phyloP scores from a whole-genome alignment of 768 basidiomycete genomes.

The Pleurotus ostreatus region DNA sequence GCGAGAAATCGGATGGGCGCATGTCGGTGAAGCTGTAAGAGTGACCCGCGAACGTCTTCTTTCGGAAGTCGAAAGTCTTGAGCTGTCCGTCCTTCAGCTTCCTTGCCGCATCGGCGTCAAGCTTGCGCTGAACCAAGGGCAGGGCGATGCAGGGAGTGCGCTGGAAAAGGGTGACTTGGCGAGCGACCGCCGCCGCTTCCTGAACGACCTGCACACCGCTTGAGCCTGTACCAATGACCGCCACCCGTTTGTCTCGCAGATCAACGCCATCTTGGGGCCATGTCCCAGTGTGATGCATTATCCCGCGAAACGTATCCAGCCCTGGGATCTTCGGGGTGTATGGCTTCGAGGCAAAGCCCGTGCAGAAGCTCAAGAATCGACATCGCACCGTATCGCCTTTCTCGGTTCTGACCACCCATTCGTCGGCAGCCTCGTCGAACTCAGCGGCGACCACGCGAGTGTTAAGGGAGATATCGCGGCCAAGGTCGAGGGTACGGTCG shows the following conservation, averaged over 20 bases:
- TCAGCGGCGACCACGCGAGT: conserved; percentile 18
- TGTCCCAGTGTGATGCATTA: conserved; percentile 17
- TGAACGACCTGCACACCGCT: conserved; percentile 16
- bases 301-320: conserved; percentile 20
- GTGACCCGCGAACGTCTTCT: conserved; percentile 5
- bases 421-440: conserved; percentile 11
- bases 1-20: not conserved
- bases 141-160: conserved; percentile 20
- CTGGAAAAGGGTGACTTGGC: conserved; percentile 15
- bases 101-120: not conserved
- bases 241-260: conserved; percentile 18
- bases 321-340: conserved; percentile 17
- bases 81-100: conserved; percentile 6
- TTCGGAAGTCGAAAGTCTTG: not conserved
- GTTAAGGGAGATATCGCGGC: conserved; percentile 18
- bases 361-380: conserved; percentile 13
- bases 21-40: not conserved
- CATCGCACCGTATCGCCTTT: conserved; percentile 4
- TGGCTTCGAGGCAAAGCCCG: conserved; percentile 12
- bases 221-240: conserved; percentile 20
- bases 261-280: conserved; percentile 20
- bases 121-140: conserved; percentile 17
- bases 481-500: conserved; percentile 20
- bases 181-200: conserved; percentile 4
- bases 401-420: conserved; percentile 12